phyloP scores from a whole-genome alignment of 345 rosid genomes.

The Dimocarpus longan region DNA sequence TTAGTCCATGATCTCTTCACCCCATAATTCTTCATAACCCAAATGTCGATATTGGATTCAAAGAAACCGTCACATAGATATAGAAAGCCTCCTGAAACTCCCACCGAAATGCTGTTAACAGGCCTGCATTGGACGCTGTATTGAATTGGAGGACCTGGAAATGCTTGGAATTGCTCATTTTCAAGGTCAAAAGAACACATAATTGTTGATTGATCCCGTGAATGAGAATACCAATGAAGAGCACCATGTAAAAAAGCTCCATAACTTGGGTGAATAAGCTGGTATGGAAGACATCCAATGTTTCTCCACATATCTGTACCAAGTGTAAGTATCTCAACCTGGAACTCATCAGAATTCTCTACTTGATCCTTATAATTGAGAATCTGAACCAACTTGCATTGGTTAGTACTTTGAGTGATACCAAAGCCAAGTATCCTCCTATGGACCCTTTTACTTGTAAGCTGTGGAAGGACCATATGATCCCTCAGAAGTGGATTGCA shows the following conservation, averaged over 20 bases:
- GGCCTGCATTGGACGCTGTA: not conserved
- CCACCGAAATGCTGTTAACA: constrained; percentile 24
- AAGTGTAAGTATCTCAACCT: constrained; percentile 42
- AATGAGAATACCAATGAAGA: constrained; percentile 4
- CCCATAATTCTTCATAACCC: constrained; percentile 32
- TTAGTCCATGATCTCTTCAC: constrained; percentile 32
- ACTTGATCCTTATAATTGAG: constrained; percentile 31
- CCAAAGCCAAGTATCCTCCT: constrained; percentile 53
- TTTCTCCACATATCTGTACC: constrained; percentile 39
- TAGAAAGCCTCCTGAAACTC: constrained; percentile 26
- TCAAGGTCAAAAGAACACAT: constrained; percentile 26
- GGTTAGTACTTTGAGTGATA: constrained; percentile 28
- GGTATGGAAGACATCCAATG: constrained; percentile 18
- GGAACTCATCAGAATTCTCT: not conserved
- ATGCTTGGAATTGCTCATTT: constrained; percentile 19
- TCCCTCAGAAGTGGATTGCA: constrained; percentile 53
- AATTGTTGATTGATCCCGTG: not conserved
- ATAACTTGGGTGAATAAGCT: constrained; percentile 25
- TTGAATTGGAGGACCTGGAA: not conserved
- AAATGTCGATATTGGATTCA: constrained; percentile 12
- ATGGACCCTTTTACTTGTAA: not conserved
- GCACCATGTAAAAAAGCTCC: constrained; percentile 27
- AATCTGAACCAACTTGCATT: constrained; percentile 49
- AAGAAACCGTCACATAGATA: constrained; percentile 23
- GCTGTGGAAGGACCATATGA: constrained; percentile 37